Percentiles rank a stretch among this genome's conserved stretches.
These are phyloP conservation scores for Yamadazyma diospyri DNA, from an alignment of 1,139 yeast genomes.

Conservation along the genomic window DNA sequence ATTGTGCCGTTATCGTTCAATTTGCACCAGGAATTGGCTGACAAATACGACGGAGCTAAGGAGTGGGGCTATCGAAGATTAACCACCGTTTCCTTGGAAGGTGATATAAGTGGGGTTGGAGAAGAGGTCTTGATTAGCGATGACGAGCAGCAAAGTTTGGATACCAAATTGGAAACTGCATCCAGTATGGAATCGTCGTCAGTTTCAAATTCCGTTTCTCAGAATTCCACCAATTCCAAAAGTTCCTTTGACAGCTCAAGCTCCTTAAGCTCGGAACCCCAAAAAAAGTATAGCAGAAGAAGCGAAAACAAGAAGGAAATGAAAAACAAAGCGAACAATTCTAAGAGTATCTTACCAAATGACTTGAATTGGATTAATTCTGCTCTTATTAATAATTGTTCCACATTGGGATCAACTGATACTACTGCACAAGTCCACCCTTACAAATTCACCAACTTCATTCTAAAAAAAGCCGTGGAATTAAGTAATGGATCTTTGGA, in stretches of 20 bases:
- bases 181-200: slow-evolving; percentile 5
- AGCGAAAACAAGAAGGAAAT: slow-evolving; percentile 7
- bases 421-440: slow-evolving; percentile 98
- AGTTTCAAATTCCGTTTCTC: slow-evolving; percentile 1
- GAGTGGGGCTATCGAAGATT: slow-evolving; percentile 94
- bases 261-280: slow-evolving; percentile 19
- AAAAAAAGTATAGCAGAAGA: slow-evolving; percentile 30
- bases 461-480: slow-evolving; percentile 77
- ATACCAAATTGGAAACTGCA: slow-evolving; percentile 6
- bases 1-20: slow-evolving; percentile 85
- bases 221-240: slow-evolving; percentile 1
- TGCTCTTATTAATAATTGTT: slow-evolving; percentile 67
- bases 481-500: slow-evolving; percentile 72
- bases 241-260: background rate
- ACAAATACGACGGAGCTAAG: slow-evolving; percentile 70
- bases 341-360: slow-evolving; percentile 48
- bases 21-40: slow-evolving; percentile 79
- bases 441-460: slow-evolving; percentile 79
- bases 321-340: background rate
- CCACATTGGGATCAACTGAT: slow-evolving; percentile 77
- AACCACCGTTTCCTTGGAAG: slow-evolving; percentile 84
- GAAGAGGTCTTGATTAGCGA: slow-evolving; percentile 20
- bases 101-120: slow-evolving; percentile 52
- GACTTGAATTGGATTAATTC: slow-evolving; percentile 81
- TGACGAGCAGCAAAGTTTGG: slow-evolving; percentile 14